A percentile compares a stretch with the other conserved stretches of the same genome.
Conservation (phyloP, 192 early-diverging fungal species). For the Coemansia sp. region DNA sequence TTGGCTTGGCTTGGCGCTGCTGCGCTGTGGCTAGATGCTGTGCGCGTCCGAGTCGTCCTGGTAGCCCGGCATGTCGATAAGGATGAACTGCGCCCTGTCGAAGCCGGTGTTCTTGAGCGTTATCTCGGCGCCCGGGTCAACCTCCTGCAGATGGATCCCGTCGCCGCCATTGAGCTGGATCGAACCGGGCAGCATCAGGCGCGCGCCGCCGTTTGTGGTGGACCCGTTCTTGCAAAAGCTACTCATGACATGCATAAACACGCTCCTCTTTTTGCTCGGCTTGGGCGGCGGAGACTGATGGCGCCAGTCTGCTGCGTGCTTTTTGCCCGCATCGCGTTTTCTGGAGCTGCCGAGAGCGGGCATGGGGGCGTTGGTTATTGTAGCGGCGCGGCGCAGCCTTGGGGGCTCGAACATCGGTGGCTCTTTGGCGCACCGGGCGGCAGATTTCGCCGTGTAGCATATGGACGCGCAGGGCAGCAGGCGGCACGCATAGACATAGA, state of each 20-base stretch:
- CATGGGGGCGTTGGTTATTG: constrained; percentile 13
- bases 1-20: no score
- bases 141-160: constrained; percentile 29
- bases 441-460: constrained; percentile 13
- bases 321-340: neutral
- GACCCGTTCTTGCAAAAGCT: constrained; percentile 33
- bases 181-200: constrained; percentile 38
- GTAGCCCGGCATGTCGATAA: constrained; percentile 48
- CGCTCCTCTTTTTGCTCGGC: constrained; percentile 18
- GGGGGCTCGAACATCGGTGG: constrained; percentile 44
- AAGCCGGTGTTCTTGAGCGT: constrained; percentile 37
- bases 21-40: constrained; percentile 18
- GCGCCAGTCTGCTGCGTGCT: neutral
- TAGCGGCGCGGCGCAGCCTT: constrained; percentile 27
- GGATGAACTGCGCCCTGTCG: constrained; percentile 48
- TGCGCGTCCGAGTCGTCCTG: constrained; percentile 19
- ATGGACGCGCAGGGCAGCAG: constrained; percentile 40
- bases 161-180: constrained; percentile 36
- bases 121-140: constrained; percentile 25
- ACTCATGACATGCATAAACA: constrained; percentile 39
- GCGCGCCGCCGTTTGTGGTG: constrained; percentile 21
- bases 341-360: neutral
- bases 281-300: constrained; percentile 7
- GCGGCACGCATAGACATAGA: constrained; percentile 47
- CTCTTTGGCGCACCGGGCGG: constrained; percentile 10